Evolutionary conservation across 73 alveolate genomes (phyloP), one percentile per base, ranked within the genome.

Genomic region (Tetrahymena elliotti): DNA sequence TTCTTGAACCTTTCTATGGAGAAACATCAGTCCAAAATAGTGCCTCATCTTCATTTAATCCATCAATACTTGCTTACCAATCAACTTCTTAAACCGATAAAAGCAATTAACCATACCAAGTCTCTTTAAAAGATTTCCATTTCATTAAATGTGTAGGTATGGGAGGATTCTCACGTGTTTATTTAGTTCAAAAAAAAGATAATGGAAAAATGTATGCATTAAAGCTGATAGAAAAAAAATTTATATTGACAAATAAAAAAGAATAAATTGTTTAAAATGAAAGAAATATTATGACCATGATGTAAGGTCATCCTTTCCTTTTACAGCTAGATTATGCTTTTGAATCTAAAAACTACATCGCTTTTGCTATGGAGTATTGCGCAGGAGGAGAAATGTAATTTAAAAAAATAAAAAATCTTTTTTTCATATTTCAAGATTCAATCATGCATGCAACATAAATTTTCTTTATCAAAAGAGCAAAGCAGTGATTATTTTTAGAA

Each of bases 121-220:
- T 94, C 22, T 84, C 93, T 35, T 52, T 94, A 84, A 47, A 83
- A 38, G 98, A 97, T 94, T 98, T 98, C 84, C 97, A 96, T 84
- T 84, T 94, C 53, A 84, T 98, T 16, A 95, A 97, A 41, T 96
- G 96, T 6, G 97, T 98, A 83, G 99, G 99, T 3, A 97, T 95
- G 84, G 99, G 99, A 4, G 98, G 99, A 2, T 98, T 96, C 82
- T 96, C 98, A 6, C 95, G 96, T 24, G 99, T 98, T 15, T 84
- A 94, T 88, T 93, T 97, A 53, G 98, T 96, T 35, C 33, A 98
- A 96, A 95, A 95, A n/a, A 95, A 95, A 37, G 97, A 95, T 68
- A 96, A 98, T 18, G 99, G 98, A 10, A 93, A 95, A 83, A 95
- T 98, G 38, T 95, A 92, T 83, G 99, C 99, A 37, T 83, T 98